Evolutionary conservation across 257 asterid genomes (phyloP), one percentile per base, ranked within the genome.

Genomic region (Gentiana dahurica): DNA sequence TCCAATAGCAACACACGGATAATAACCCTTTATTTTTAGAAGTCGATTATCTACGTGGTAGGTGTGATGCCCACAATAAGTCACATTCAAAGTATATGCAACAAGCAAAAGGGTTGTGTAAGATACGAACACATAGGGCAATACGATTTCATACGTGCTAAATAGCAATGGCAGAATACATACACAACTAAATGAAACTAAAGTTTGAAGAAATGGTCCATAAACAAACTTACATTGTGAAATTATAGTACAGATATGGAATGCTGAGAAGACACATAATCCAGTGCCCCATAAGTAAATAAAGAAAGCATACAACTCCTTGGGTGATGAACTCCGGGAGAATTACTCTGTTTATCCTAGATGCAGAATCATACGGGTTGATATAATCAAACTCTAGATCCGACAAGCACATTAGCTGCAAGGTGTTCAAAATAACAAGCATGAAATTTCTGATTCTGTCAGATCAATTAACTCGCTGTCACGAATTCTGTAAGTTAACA

Each of bases 391-490:
- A 77, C 71, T 90, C 97, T 64, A 90, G 80, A 80, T 90, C 97
- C 43, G 94, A 80, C 74, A 90, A 84, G 71, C 95, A 80, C 75
- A 86, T 77, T 3, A 90, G 89, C 97, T 90, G 97, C 81, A 73
- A 59, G 39, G 69, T 55, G 24, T 44, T 15, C 50, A 65, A 60
- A 3, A 2, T 15, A 47, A n/a, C 8, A 24, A 24, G 24, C 24
- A 24, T 24, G 24, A 24, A 24, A 24, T 24, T 24, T 24, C 24
- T 24, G 24, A 24, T 24, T 24, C 24, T 24, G 24, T 24, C 24
- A 24, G 24, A 24, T 24, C 24, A 24, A 24, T 24, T 24, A 24
- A 24, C 24, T 24, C 24, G 24, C 24, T 24, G 24, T 24, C 24
- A 24, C 24, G 24, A 24, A 24, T 24, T 24, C 24, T 24, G 3